phyloP scores from a whole-genome alignment of 306 rosid species.

The Rosa persica region DNA sequence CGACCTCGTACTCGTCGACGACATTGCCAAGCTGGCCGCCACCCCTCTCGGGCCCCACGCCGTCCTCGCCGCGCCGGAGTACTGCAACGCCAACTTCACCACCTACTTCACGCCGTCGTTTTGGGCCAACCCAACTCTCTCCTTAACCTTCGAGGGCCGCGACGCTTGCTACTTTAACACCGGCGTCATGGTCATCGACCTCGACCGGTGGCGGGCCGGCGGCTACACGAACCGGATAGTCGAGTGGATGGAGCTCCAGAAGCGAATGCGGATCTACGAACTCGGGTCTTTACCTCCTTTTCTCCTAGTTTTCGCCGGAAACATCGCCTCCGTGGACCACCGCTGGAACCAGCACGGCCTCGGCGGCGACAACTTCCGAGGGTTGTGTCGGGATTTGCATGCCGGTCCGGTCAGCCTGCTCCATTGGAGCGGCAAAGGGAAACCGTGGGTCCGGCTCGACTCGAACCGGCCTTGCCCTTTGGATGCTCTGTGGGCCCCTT shows the following conservation, averaged over 20 bases:
- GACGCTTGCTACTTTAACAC: conserved; percentile 89
- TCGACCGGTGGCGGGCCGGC: conserved; percentile 72
- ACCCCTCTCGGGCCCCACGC: conserved; percentile 40
- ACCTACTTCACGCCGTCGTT: conserved; percentile 77
- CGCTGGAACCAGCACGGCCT: conserved; percentile 98
- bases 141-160: conserved; percentile 67
- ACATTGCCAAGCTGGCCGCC: conserved; percentile 72
- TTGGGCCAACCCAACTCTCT: conserved; percentile 82
- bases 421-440: conserved; percentile 99
- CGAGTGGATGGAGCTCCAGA: conserved; percentile 99
- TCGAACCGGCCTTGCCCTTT: conserved; percentile 78
- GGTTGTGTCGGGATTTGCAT: conserved; percentile 79
- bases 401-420: conserved; percentile 87
- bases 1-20: conserved; percentile 85
- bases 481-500: conserved; percentile 93
- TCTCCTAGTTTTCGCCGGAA: conserved; percentile 78
- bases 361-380: conserved; percentile 88
- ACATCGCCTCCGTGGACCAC: conserved; percentile 76
- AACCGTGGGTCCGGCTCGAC: conserved; percentile 93
- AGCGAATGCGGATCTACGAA: conserved; percentile 92
- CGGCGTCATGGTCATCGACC: conserved; percentile 95
- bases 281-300: conserved; percentile 92
- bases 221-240: conserved; percentile 71
- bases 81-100: conserved; percentile 89
- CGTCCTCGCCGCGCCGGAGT: conserved; percentile 94